phyloP scores from a whole-genome alignment of 2,329 filamentous ascomycete species.

The Alternaria sp. region DNA sequence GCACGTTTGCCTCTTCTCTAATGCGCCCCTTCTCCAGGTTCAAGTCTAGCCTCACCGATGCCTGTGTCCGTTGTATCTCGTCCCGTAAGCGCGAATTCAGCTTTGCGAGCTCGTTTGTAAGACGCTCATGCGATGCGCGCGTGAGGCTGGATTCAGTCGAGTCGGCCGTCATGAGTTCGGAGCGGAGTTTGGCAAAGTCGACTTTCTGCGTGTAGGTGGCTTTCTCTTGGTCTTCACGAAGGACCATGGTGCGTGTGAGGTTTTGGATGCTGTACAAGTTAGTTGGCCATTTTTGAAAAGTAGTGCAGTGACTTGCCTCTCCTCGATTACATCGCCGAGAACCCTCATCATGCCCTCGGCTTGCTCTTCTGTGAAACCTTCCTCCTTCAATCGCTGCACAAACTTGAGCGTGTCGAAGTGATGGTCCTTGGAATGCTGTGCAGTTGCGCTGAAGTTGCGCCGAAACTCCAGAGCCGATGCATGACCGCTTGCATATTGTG shows the following conservation, averaged over 20 bases:
- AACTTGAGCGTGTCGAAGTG: constrained; percentile 99
- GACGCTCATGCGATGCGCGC: constrained; percentile 85
- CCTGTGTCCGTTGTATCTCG: constrained; percentile 93
- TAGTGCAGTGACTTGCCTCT: constrained; percentile 67
- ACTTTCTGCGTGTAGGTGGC: constrained; percentile 86
- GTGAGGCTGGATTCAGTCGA: constrained; percentile 90
- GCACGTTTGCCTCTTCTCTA: constrained; percentile 91
- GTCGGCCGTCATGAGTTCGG: constrained; percentile 90
- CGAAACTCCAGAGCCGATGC: constrained; percentile 14
- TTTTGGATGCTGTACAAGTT: constrained; percentile 80
- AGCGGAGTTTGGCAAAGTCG: constrained; percentile 96
- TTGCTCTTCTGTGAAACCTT: constrained; percentile 96
- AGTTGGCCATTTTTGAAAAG: neutral
- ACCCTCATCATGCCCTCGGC: constrained; percentile 99
- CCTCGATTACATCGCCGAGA: constrained; percentile 94
- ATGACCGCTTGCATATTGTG: constrained; percentile 12
- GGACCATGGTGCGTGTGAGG: constrained; percentile 95
- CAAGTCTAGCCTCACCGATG: constrained; percentile 87
- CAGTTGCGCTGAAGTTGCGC: constrained; percentile 72
- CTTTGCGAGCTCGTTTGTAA: constrained; percentile 95
- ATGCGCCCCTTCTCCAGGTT: constrained; percentile 98
- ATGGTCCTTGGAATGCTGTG: constrained; percentile 73
- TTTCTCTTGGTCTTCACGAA: constrained; percentile 89
- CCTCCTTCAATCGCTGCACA: constrained; percentile 84
- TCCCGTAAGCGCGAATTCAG: constrained; percentile 87